phyloP scores from a whole-genome alignment of 2,329 filamentous ascomycete species.

The Neopestalotiopsis sp. region DNA sequence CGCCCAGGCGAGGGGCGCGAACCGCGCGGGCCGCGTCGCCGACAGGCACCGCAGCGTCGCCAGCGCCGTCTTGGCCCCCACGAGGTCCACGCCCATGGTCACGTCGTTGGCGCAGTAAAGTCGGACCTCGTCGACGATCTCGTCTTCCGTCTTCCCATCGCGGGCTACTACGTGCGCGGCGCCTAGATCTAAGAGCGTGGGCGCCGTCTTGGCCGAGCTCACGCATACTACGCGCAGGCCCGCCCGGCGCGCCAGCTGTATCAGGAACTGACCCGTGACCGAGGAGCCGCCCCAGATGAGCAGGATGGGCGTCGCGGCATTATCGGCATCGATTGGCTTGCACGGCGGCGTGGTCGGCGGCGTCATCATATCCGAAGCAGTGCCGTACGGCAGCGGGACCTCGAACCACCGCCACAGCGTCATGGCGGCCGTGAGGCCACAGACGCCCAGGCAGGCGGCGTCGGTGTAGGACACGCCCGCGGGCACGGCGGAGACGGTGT shows the following conservation, averaged over 20 bases:
- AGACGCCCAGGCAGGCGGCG: slow-evolving; percentile 12
- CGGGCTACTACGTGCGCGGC: slow-evolving; percentile 11
- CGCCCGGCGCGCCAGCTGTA: slow-evolving; percentile 6
- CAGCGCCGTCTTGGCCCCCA: slow-evolving; percentile 9
- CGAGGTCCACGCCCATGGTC: slow-evolving; percentile 15
- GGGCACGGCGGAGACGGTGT: slow-evolving; percentile 12
- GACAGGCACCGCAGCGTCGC: slow-evolving; percentile 10
- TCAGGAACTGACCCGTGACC: slow-evolving; percentile 13
- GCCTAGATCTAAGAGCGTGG: not conserved
- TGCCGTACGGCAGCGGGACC: slow-evolving; percentile 5
- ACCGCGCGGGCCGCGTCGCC: not conserved
- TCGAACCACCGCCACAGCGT: slow-evolving; percentile 17
- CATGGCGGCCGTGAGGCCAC: slow-evolving; percentile 14
- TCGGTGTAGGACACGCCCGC: not conserved
- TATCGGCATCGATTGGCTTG: not conserved
- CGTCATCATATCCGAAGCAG: not conserved
- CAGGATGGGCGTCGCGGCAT: not conserved
- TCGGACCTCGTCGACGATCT: slow-evolving; percentile 3
- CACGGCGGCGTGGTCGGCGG: not conserved
- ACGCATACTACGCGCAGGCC: slow-evolving; percentile 5
- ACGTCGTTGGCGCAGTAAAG: not conserved
- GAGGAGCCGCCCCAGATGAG: slow-evolving; percentile 16
- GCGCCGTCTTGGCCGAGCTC: slow-evolving; percentile 12
- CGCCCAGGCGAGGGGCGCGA: slow-evolving; percentile 10
- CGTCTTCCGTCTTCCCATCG: slow-evolving; percentile 6